Evolutionary conservation across 495 filamentous ascomycete genomes (phyloP).

Genomic region (Penicillium lividum): DNA sequence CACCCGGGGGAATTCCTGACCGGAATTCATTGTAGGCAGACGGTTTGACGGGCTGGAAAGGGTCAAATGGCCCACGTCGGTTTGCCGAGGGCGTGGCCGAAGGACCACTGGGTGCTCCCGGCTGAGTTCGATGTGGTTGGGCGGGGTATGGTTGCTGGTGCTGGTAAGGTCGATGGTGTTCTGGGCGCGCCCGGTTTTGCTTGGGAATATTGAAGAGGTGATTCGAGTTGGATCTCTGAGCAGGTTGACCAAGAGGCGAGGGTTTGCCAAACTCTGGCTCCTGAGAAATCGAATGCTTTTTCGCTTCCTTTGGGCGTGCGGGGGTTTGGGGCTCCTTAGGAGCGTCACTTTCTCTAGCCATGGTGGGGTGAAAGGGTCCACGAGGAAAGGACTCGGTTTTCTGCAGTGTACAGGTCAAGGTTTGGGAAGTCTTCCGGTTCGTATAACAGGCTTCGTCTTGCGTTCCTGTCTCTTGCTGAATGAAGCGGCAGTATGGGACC

Average conservation of each 20-base stretch:
- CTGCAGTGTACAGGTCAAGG: neutral
- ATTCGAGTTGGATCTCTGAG: slow-evolving; percentile 37
- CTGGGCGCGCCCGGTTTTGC: slow-evolving; percentile 43
- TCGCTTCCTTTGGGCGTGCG: slow-evolving; percentile 31
- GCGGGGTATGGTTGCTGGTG: slow-evolving; percentile 19
- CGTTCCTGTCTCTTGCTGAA: neutral
- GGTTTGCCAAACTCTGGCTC: slow-evolving; percentile 62
- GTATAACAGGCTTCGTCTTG: neutral
- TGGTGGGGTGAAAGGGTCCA: slow-evolving; percentile 11
- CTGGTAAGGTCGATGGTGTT: slow-evolving; percentile 47
- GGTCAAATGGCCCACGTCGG: slow-evolving; percentile 36
- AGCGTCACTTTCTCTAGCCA: slow-evolving; percentile 47
- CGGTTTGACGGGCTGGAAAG: slow-evolving; percentile 45
- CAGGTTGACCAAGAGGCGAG: slow-evolving; percentile 50
- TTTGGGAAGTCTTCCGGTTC: neutral
- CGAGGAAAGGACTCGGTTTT: neutral
- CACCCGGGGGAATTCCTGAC: slow-evolving; percentile 28
- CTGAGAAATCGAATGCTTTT: slow-evolving; percentile 24
- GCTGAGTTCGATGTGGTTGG: slow-evolving; percentile 21
- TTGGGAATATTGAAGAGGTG: slow-evolving; percentile 57
- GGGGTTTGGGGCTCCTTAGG: slow-evolving; percentile 38
- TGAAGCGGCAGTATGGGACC: neutral
- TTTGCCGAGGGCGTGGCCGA: slow-evolving; percentile 27
- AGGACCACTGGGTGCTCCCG: slow-evolving; percentile 17
- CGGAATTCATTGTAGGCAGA: slow-evolving; percentile 41